Base-by-base conservation (phyloP, 2,329 filamentous ascomycete species). In the Hymenoscyphus fructigenus region DNA sequence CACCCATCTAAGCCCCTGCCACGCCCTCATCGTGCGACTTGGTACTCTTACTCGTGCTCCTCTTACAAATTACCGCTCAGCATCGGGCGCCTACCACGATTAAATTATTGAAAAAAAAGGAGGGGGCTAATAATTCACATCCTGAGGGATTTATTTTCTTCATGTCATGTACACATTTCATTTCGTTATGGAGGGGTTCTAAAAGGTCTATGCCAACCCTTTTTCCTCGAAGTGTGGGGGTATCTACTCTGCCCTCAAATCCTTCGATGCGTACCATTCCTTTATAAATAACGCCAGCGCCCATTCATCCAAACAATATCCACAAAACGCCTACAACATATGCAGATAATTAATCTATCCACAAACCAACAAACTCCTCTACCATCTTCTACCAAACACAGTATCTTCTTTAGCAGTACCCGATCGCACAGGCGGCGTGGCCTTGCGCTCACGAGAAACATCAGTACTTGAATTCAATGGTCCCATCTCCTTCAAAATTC, bases 321-420 rank as follows among this genome's bases (percentile, higher is more conserved):
- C n/a, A 23, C 23, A 12, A 23, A 23, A 23, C 56, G 32, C 57
- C 38, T 14, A 28, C 20, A 38, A 38, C 28, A 38, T 59, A 59
- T 28, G 20, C 38, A 63, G 38, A 28, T 57, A 26, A 29, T n/a
- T 55, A 63, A 38, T 59, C 55, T 56, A 59, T 47, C 26, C 26
- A 23, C n/a, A 60, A 50, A 26, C 12, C 36, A 36, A 36, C 36
- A 6, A 60, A 55, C 23, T n/a, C 53, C 28, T 57, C 23, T 68
- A 76, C 74, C 74, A 76, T 60, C 74, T 59, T 66, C 74, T 69
- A 57, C 73, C 72, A 69, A 73, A 76, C n/a, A 76, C 65, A 29
- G 50, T 63, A 69, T 75, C 70, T 61, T 75, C 74, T 38, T 69
- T 74, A 1, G 65, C 58, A 5, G 62, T 58, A 28, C 62, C 53